Percentiles rank a stretch among this genome's conserved stretches.
phyloP scores from a whole-genome alignment of 2,329 filamentous ascomycete species.

The Fusarium cyanostomum region DNA sequence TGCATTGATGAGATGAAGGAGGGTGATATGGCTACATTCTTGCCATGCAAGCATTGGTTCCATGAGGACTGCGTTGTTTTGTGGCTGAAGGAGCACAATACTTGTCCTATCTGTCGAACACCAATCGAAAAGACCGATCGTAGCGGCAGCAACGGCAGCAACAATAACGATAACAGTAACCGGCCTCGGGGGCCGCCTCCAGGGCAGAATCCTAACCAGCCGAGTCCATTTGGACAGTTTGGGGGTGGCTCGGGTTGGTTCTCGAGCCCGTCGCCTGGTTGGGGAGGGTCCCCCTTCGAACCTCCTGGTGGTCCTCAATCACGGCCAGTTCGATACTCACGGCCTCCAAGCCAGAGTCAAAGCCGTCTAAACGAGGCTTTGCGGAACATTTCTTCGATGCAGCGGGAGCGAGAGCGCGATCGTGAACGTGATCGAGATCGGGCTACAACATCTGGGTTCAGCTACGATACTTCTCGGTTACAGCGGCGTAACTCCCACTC shows the following conservation, averaged over 20 bases:
- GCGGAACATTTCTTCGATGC: conserved; percentile 43
- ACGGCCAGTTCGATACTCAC: conserved; percentile 31
- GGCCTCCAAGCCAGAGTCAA: conserved; percentile 43
- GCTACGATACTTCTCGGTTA: conserved; percentile 48
- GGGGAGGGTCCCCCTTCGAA: conserved; percentile 4
- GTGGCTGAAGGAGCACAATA: conserved; percentile 92
- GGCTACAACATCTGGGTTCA: conserved; percentile 39
- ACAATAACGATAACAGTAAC: conserved; percentile 19
- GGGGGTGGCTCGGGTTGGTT: conserved; percentile 17
- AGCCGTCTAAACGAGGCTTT: conserved; percentile 46
- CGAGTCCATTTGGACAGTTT: conserved; percentile 13
- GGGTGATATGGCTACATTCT: conserved; percentile 76
- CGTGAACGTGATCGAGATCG: conserved; percentile 41
- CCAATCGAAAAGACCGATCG: conserved; percentile 57
- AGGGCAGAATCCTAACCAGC: conserved; percentile 14
- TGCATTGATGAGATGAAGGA: conserved; percentile 87
- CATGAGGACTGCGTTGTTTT: conserved; percentile 82
- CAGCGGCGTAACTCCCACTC: conserved; percentile 53
- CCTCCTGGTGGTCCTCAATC: conserved; percentile 5
- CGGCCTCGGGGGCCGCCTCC: conserved; percentile 21
- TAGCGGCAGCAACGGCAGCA: conserved; percentile 28
- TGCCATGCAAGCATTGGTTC: conserved; percentile 96
- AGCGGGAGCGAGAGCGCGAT: conserved; percentile 37
- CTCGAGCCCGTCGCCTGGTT: not conserved
- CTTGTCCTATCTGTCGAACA: conserved; percentile 83